phyloP scores from a whole-genome alignment of 2,329 filamentous ascomycete species.

The Stemphylium beticola region DNA sequence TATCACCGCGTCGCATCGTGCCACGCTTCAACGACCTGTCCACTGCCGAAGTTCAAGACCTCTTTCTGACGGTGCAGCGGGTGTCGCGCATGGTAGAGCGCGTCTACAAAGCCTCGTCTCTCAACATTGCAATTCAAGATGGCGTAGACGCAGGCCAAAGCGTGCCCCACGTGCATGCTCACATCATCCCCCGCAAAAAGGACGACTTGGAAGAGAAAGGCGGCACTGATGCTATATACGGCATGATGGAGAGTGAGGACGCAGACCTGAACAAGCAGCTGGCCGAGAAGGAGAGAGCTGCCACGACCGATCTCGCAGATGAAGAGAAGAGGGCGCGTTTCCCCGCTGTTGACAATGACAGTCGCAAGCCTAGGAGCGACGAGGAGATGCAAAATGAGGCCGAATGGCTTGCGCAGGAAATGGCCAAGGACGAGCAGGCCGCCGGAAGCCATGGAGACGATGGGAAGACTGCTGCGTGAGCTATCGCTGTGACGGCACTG shows the following conservation, averaged over 20 bases:
- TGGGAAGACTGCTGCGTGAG: background rate
- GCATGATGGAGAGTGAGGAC: conserved; percentile 80
- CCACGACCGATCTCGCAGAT: conserved; percentile 29
- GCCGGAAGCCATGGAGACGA: background rate
- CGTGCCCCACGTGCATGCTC: conserved; percentile 90
- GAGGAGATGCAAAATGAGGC: conserved; percentile 85
- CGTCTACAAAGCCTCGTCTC: conserved; percentile 69
- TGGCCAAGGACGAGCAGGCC: conserved; percentile 52
- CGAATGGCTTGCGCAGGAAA: conserved; percentile 65
- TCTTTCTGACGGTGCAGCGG: conserved; percentile 85
- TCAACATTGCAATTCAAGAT: conserved; percentile 97
- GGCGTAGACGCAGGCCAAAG: conserved; percentile 90
- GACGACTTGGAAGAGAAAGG: conserved; percentile 64
- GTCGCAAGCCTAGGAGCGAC: conserved; percentile 67
- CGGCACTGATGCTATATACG: conserved; percentile 78
- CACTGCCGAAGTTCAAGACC: conserved; percentile 74
- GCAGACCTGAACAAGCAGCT: conserved; percentile 80
- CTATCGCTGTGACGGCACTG: background rate
- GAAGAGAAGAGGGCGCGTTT: conserved; percentile 61
- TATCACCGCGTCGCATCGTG: conserved; percentile 75
- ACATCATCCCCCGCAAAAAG: conserved; percentile 78
- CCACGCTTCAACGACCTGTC: conserved; percentile 78
- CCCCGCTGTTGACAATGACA: conserved; percentile 71
- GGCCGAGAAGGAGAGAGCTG: conserved; percentile 62
- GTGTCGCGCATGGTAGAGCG: conserved; percentile 77